phyloP scores from a whole-genome alignment of 2,329 filamentous ascomycete species.

The Chaetomiaceae sp. region DNA sequence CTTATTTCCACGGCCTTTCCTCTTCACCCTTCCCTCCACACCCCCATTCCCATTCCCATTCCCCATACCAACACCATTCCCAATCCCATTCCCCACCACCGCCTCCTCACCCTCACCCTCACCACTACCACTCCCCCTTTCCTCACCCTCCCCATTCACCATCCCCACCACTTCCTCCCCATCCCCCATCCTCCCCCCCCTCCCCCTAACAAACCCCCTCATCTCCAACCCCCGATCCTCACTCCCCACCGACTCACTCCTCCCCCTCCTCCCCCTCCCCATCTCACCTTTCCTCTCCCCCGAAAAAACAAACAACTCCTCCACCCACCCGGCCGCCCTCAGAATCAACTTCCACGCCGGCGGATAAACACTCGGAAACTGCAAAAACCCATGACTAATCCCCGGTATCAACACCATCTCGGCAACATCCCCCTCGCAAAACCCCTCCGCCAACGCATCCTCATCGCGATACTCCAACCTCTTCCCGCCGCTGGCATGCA shows the following conservation, averaged over 20 bases:
- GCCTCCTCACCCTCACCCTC: no score
- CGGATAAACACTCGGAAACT: conserved; percentile 83
- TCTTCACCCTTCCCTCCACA: conserved; percentile 17
- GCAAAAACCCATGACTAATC: conserved; percentile 88
- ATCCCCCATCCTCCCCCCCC: conserved; percentile 1
- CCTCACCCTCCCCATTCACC: not conserved
- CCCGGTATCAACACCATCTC: conserved; percentile 84
- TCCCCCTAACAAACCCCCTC: conserved; percentile 53
- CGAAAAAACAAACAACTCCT: conserved; percentile 58
- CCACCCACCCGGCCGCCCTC: conserved; percentile 74
- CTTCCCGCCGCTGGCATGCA: conserved; percentile 46
- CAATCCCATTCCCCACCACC: not conserved
- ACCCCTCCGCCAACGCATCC: conserved; percentile 46
- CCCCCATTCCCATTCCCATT: not conserved
- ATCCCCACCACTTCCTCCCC: not conserved
- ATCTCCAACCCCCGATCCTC: conserved; percentile 83
- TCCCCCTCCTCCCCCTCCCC: conserved; percentile 46
- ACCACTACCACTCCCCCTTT: not conserved
- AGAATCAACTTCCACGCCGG: conserved; percentile 86
- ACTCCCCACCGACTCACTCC: conserved; percentile 62
- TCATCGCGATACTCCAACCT: conserved; percentile 44
- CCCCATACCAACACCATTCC: not conserved
- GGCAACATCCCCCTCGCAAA: conserved; percentile 68
- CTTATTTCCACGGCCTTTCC: conserved; percentile 32
- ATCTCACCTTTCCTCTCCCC: not conserved